Conservation (phyloP, 106 monocot species). For the Vanilla planifolia region DNA sequence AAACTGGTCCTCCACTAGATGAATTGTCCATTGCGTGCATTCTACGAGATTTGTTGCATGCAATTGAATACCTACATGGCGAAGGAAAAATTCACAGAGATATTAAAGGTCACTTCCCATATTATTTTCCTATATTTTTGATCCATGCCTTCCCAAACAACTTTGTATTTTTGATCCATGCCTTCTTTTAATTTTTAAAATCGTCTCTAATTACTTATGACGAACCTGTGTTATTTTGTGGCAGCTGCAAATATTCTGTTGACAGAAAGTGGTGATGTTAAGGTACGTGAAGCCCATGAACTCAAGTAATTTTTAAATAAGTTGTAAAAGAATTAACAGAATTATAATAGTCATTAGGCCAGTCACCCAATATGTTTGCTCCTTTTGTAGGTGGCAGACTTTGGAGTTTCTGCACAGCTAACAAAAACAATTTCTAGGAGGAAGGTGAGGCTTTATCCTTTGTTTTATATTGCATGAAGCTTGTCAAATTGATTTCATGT, state of each 20-base stretch:
- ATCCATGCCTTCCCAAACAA: background rate
- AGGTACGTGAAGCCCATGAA: slow-evolving; percentile 37
- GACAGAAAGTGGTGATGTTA: slow-evolving; percentile 92
- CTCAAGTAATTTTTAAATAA: background rate
- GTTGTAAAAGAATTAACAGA: background rate
- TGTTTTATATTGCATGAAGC: too few relatives aligned
- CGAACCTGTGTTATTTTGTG: slow-evolving; percentile 19
- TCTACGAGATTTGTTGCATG: slow-evolving; percentile 78
- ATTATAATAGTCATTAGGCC: background rate
- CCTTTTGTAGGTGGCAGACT: slow-evolving; percentile 92
- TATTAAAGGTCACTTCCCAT: slow-evolving; percentile 69
- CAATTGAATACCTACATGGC: slow-evolving; percentile 90
- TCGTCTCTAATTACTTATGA: background rate
- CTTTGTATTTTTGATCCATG: background rate
- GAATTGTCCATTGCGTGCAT: slow-evolving; percentile 94
- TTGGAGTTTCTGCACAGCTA: slow-evolving; percentile 97
- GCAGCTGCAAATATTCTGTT: slow-evolving; percentile 95
- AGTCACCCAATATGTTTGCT: slow-evolving; percentile 14
- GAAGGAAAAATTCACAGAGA: slow-evolving; percentile 99
- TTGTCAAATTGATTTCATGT: too few relatives aligned
- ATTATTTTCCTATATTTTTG: slow-evolving; percentile 4
- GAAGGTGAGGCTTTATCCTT: slow-evolving; percentile 49
- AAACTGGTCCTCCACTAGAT: slow-evolving; percentile 86
- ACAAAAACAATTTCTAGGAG: slow-evolving; percentile 97
- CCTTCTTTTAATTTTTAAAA: slow-evolving; percentile 2